Conservation (phyloP, 78 protist species). For the Protostelium mycophagum region DNA sequence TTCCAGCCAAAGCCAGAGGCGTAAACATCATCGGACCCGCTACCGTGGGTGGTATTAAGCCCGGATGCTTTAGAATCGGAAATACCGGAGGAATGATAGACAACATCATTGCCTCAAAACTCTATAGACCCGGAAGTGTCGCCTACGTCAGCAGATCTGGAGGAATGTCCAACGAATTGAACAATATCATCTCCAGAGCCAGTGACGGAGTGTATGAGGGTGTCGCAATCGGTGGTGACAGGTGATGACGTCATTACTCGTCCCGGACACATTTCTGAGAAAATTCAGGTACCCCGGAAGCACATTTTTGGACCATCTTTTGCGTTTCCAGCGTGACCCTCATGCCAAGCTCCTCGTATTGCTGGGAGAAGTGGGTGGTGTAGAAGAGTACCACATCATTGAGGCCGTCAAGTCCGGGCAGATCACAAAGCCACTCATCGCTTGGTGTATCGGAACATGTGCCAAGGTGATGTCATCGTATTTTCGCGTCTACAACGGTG, state of each 20-base stretch:
- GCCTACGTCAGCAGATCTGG: constrained; percentile 87
- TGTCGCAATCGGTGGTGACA: constrained; percentile 93
- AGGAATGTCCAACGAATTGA: constrained; percentile 88
- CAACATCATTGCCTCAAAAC: constrained; percentile 85
- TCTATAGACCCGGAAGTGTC: constrained; percentile 90
- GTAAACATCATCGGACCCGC: constrained; percentile 92
- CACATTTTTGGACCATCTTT: constrained; percentile 74
- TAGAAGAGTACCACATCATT: constrained; percentile 81
- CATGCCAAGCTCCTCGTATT: constrained; percentile 80
- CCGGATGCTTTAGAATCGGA: constrained; percentile 91
- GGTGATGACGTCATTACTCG: neutral
- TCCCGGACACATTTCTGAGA: neutral
- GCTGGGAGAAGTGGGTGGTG: constrained; percentile 92
- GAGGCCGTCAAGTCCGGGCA: constrained; percentile 75
- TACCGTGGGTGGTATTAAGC: constrained; percentile 91
- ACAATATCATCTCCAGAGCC: constrained; percentile 80
- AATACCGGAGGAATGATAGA: constrained; percentile 93
- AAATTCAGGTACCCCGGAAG: constrained; percentile 86
- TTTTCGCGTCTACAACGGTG: constrained; percentile 33
- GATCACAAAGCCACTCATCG: constrained; percentile 89
- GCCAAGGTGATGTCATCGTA: constrained; percentile 49
- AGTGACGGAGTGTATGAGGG: constrained; percentile 93
- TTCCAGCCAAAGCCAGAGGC: constrained; percentile 37
- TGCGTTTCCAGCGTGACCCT: constrained; percentile 63
- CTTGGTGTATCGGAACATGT: constrained; percentile 91